Evolutionary conservation across 495 filamentous ascomycete species (phyloP).

Genomic region (Xylaria venustula): DNA sequence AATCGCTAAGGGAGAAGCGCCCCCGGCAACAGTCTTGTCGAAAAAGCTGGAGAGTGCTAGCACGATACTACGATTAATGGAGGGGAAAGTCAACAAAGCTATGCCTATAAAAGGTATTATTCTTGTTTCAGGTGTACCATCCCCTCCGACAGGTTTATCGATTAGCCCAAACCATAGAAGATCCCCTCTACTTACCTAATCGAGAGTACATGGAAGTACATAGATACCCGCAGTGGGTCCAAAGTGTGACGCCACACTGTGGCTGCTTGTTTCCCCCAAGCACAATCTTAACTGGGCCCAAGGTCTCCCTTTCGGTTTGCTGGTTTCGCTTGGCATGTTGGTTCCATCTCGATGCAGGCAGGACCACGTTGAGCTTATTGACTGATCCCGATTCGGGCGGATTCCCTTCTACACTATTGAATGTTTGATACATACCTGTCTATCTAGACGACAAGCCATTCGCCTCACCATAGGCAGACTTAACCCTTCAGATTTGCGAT

Average conservation of each 20-base stretch:
- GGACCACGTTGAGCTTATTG: constrained; percentile 14
- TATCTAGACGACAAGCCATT: not conserved
- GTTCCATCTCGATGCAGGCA: constrained; percentile 6
- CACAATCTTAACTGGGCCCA: not conserved
- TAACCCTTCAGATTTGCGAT: not conserved
- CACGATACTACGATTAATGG: constrained; percentile 13
- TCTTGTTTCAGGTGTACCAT: not conserved
- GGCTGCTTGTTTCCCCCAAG: not conserved
- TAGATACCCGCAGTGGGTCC: too few relatives aligned
- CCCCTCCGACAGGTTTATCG: constrained; percentile 10
- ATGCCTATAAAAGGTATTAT: constrained; percentile 6
- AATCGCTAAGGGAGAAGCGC: constrained; percentile 1
- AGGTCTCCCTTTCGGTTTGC: not conserved
- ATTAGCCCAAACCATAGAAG: not conserved
- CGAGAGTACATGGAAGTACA: too few relatives aligned
- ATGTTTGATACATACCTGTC: not conserved
- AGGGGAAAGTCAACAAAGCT: constrained; percentile 16
- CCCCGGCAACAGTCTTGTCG: constrained; percentile 10
- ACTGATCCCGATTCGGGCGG: constrained; percentile 4
- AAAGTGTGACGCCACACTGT: too few relatives aligned
- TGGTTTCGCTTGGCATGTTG: constrained; percentile 6
- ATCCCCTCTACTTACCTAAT: too few relatives aligned
- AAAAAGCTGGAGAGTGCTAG: constrained; percentile 7
- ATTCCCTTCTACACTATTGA: not conserved
- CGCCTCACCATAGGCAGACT: not conserved